Percentiles rank a stretch among this genome's conserved stretches.
These are phyloP conservation scores for Forsythia suspensa DNA, from an alignment of 257 asterid species.

Conservation along the genomic window DNA sequence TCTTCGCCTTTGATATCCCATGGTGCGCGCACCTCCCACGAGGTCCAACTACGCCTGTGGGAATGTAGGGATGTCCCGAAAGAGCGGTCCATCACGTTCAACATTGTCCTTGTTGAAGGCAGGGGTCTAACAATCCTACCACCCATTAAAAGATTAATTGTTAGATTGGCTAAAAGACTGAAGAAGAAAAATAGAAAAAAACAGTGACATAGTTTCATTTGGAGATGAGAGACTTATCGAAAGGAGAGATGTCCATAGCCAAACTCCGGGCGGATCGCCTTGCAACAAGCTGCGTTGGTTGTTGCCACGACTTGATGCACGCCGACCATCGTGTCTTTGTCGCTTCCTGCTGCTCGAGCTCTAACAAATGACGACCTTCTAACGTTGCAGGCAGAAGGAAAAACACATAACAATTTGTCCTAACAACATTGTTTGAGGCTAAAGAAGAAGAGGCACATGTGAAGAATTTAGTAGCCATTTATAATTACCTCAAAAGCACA, in stretches of 20 bases:
- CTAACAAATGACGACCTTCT: conserved; percentile 19
- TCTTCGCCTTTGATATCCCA: conserved; percentile 74
- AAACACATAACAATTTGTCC: conserved; percentile 24
- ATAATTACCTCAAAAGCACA: not conserved
- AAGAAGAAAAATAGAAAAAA: not conserved
- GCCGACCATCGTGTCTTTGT: conserved; percentile 50
- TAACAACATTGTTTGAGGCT: conserved; percentile 13
- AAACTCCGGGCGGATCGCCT: conserved; percentile 40
- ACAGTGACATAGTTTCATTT: too few relatives aligned
- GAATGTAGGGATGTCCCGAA: conserved; percentile 46
- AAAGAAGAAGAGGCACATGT: conserved; percentile 35
- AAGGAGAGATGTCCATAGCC: conserved; percentile 48
- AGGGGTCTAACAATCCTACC: conserved; percentile 56
- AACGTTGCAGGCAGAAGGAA: conserved; percentile 20
- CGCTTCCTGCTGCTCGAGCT: conserved; percentile 46
- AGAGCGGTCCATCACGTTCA: conserved; percentile 58
- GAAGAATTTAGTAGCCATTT: conserved; percentile 50
- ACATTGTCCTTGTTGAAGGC: conserved; percentile 65
- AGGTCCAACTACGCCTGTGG: conserved; percentile 26
- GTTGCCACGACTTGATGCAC: conserved; percentile 36
- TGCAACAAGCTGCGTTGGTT: conserved; percentile 40
- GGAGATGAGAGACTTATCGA: conserved; percentile 33
- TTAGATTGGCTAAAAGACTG: too few relatives aligned
- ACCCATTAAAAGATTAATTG: not conserved
- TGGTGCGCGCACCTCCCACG: conserved; percentile 47